Percentiles rank a stretch among this genome's conserved stretches.
These are phyloP conservation scores for Glebionis coronaria DNA, from an alignment of 129 eudicot species.

Conservation along the genomic window DNA sequence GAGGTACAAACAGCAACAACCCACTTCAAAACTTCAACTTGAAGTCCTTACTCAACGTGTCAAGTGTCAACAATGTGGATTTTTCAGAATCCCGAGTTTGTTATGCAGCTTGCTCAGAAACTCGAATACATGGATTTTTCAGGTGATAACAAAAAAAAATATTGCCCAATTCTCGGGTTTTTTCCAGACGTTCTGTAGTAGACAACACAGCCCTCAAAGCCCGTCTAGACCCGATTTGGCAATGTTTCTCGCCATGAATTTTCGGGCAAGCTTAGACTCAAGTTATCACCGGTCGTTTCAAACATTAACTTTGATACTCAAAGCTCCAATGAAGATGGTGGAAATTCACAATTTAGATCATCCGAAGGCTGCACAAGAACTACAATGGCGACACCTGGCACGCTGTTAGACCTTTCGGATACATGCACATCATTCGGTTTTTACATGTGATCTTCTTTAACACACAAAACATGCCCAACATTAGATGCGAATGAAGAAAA, in stretches of 20 bases:
- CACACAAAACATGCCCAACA: too few species aligned
- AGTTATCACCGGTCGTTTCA: conserved; percentile 74
- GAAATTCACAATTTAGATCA: too few species aligned
- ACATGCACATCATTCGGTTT: too few species aligned
- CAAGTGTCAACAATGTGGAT: conserved; percentile 49
- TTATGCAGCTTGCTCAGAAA: conserved; percentile 57
- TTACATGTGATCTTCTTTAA: conserved; percentile 53
- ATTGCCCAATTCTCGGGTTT: conserved; percentile 43
- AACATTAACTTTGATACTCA: conserved; percentile 65
- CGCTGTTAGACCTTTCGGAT: conserved; percentile 62
- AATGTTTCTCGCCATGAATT: conserved; percentile 53
- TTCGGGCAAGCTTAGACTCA: conserved; percentile 60
- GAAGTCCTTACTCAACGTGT: conserved; percentile 59
- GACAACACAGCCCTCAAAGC: too few species aligned
- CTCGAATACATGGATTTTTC: conserved; percentile 79
- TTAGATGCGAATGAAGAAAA: conserved; percentile 51
- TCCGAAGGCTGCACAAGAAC: too few species aligned
- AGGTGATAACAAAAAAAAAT: conserved; percentile 75
- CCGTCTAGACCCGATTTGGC: conserved; percentile 56
- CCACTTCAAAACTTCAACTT: conserved; percentile 53
- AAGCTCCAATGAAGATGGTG: too few species aligned
- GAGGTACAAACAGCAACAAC: conserved; percentile 58
- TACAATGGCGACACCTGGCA: too few species aligned
- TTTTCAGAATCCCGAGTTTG: conserved; percentile 60
- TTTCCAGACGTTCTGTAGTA: conserved; percentile 40